A percentile compares a stretch with the other conserved stretches of the same genome.
Evolutionary conservation across 768 basidiomycete species (phyloP).

Genomic region (Boletus speciosus): DNA sequence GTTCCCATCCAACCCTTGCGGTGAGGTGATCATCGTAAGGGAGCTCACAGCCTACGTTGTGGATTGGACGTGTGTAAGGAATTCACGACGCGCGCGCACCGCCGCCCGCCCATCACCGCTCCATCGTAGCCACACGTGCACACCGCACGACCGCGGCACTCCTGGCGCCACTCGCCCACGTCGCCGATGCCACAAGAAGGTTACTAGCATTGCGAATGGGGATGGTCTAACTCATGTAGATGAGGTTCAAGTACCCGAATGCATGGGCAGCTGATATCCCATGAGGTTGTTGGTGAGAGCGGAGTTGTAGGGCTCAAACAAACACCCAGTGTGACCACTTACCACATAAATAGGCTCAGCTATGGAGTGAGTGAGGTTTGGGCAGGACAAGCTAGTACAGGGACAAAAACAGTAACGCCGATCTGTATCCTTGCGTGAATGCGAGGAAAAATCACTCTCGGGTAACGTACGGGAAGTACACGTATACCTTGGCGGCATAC

Average conservation of each 20-base stretch:
- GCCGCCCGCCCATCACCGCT: too few species aligned
- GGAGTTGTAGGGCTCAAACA: not conserved
- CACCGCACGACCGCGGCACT: too few species aligned
- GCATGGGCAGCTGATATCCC: not conserved
- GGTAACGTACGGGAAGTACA: slow-evolving; percentile 37
- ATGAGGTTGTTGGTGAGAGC: not conserved
- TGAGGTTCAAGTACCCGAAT: not conserved
- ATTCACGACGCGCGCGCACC: too few species aligned
- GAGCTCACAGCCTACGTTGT: too few species aligned
- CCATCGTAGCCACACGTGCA: too few species aligned
- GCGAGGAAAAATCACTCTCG: too few species aligned
- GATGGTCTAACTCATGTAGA: not conserved
- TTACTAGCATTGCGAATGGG: not conserved
- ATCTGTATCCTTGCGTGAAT: too few species aligned
- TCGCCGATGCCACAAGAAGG: not conserved
- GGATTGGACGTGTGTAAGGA: too few species aligned
- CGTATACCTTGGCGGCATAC: slow-evolving; percentile 39
- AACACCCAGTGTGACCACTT: not conserved
- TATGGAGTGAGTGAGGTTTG: not conserved
- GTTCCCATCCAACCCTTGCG: too few species aligned
- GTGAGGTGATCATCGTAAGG: too few species aligned
- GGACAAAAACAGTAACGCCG: not conserved
- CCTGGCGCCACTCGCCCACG: too few species aligned
- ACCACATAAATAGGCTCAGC: not conserved
- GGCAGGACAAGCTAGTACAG: not conserved